Conservation (phyloP, 2,329 filamentous ascomycete species). For the Sordariomycetes sp. region DNA sequence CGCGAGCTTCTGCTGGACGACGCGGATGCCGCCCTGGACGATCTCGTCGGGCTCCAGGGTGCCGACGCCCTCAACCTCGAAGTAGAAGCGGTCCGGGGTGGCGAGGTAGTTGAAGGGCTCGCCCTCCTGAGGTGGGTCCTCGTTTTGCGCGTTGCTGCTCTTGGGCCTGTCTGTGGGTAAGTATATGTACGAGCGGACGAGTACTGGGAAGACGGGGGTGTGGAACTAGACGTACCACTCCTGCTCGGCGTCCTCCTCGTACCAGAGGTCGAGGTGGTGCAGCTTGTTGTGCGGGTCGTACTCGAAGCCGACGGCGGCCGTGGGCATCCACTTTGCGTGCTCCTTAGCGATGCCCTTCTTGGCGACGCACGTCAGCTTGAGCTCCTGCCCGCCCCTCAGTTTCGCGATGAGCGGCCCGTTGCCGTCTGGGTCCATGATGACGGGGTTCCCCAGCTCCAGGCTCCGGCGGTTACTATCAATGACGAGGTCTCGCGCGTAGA, state of each 20-base stretch:
- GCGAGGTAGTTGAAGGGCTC: conserved; percentile 88
- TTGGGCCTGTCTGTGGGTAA: conserved; percentile 51
- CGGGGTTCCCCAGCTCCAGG: conserved; percentile 63
- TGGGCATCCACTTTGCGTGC: conserved; percentile 95
- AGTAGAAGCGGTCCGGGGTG: conserved; percentile 74
- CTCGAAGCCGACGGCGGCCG: conserved; percentile 86
- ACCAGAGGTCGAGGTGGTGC: conserved; percentile 87
- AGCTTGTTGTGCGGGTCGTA: conserved; percentile 98
- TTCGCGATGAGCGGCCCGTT: conserved; percentile 82
- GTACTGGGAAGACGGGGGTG: not conserved
- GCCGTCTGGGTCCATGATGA: conserved; percentile 71
- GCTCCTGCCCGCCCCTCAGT: conserved; percentile 75
- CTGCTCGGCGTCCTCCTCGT: conserved; percentile 62
- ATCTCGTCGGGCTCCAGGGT: conserved; percentile 83
- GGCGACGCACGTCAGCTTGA: conserved; percentile 82
- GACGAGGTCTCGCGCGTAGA: conserved; percentile 82
- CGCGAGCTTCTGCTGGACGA: conserved; percentile 83
- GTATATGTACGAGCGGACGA: not conserved
- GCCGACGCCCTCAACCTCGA: conserved; percentile 82
- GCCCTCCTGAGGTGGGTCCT: conserved; percentile 67
- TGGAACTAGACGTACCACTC: conserved; percentile 59
- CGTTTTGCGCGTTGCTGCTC: conserved; percentile 64
- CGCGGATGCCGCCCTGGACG: conserved; percentile 75
- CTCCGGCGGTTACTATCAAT: conserved; percentile 58
- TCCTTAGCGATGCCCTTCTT: conserved; percentile 99